phyloP scores from a whole-genome alignment of 2,329 filamentous ascomycete species.

The Botrytis tulipae region DNA sequence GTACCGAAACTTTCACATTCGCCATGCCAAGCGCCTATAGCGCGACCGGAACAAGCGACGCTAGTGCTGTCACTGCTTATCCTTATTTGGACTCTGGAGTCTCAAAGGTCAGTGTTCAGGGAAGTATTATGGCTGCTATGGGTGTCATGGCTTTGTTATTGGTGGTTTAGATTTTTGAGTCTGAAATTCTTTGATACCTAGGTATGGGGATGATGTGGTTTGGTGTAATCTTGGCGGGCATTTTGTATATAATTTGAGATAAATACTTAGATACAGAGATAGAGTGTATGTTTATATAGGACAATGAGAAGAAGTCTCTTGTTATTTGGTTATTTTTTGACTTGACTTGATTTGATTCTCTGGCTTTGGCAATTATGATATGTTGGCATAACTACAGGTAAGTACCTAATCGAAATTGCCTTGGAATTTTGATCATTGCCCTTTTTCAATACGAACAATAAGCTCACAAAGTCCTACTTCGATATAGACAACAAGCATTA shows the following conservation, averaged over 20 bases:
- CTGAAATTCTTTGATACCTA: background rate
- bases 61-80: conserved; percentile 9
- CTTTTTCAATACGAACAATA: background rate
- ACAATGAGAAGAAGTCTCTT: background rate
- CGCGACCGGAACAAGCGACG: conserved; percentile 1
- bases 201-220: background rate
- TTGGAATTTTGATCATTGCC: background rate
- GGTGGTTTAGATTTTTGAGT: background rate
- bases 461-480: background rate
- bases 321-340: background rate
- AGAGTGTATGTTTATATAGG: background rate
- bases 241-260: background rate
- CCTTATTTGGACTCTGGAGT: background rate
- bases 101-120: background rate
- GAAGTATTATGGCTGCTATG: background rate
- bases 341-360: background rate
- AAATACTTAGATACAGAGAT: background rate
- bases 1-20: conserved; percentile 12
- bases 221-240: background rate
- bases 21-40: conserved; percentile 12
- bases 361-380: background rate
- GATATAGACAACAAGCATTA: background rate
- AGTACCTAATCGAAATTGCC: background rate
- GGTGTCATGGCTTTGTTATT: background rate
- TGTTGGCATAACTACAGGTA: background rate